These are phyloP conservation scores for Podospora pseudopauciseta DNA, from an alignment of 495 filamentous ascomycete species.

Conservation along the genomic window DNA sequence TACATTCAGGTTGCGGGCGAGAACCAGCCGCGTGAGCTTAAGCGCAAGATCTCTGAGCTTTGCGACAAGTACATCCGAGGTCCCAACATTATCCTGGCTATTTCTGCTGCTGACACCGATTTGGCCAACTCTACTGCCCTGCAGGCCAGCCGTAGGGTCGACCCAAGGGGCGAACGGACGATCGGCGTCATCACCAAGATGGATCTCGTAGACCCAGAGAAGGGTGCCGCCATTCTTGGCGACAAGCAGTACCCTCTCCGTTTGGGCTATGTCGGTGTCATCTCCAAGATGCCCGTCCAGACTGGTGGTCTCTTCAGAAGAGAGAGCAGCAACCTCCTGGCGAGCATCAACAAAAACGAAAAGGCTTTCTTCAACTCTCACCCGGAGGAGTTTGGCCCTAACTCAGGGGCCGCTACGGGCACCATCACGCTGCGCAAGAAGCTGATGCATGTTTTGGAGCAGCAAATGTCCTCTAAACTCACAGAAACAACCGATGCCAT, in stretches of 20 bases:
- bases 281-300: slow-evolving; percentile 69
- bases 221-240: slow-evolving; percentile 70
- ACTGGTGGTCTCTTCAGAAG: slow-evolving; percentile 77
- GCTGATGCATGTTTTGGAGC: slow-evolving; percentile 93
- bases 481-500: slow-evolving; percentile 86
- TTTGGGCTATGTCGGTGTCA: slow-evolving; percentile 95
- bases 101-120: slow-evolving; percentile 96
- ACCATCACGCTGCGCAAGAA: slow-evolving; percentile 87
- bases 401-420: slow-evolving; percentile 69
- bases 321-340: slow-evolving; percentile 76
- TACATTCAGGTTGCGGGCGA: slow-evolving; percentile 93
- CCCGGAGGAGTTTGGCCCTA: slow-evolving; percentile 70
- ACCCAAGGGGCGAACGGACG: slow-evolving; percentile 90
- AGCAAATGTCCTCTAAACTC: slow-evolving; percentile 91
- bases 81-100: slow-evolving; percentile 94
- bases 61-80: slow-evolving; percentile 98
- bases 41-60: slow-evolving; percentile 91
- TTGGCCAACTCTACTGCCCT: slow-evolving; percentile 94
- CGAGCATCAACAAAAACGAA: slow-evolving; percentile 83
- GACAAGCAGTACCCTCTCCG: slow-evolving; percentile 93
- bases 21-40: slow-evolving; percentile 87
- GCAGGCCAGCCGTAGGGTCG: slow-evolving; percentile 83
- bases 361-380: slow-evolving; percentile 82
- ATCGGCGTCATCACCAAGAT: slow-evolving; percentile 99
- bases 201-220: slow-evolving; percentile 86